These are phyloP conservation scores for Gossypium sturtianum DNA, from an alignment of 345 rosid species.

Conservation along the genomic window DNA sequence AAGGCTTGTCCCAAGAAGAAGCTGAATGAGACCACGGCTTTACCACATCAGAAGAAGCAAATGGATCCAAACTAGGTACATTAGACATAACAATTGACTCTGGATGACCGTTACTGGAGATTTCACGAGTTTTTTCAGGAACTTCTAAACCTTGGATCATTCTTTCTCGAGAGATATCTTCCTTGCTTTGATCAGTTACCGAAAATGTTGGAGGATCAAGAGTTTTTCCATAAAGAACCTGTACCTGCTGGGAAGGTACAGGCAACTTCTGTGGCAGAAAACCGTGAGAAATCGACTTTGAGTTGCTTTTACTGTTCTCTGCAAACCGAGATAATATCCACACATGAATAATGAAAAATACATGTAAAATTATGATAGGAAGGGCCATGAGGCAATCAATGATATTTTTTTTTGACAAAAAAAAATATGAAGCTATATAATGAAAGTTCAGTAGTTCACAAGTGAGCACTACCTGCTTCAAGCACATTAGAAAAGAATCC, in stretches of 20 bases:
- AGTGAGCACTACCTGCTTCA: conserved; percentile 50
- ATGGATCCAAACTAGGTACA: conserved; percentile 32
- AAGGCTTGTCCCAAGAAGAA: conserved; percentile 56
- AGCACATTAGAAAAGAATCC: conserved; percentile 34
- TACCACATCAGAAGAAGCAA: conserved; percentile 37
- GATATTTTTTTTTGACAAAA: neutral
- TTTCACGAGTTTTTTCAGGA: conserved; percentile 35
- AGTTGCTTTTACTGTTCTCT: conserved; percentile 48
- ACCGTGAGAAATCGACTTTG: conserved; percentile 34
- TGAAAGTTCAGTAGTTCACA: conserved; percentile 7
- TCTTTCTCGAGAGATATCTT: conserved; percentile 36
- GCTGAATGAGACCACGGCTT: conserved; percentile 51
- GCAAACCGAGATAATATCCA: conserved; percentile 21
- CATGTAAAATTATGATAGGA: neutral
- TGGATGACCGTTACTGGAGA: conserved; percentile 32
- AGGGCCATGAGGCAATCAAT: neutral
- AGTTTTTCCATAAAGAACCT: conserved; percentile 36
- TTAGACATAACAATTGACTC: conserved; percentile 46
- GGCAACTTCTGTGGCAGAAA: conserved; percentile 34
- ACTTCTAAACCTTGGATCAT: conserved; percentile 35
- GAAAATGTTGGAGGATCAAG: conserved; percentile 34
- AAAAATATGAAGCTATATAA: neutral
- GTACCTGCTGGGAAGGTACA: conserved; percentile 42
- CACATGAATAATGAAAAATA: conserved; percentile 19
- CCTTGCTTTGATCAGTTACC: conserved; percentile 44